Conservation (phyloP, 805 yeast species). For the Lachancea waltii region DNA sequence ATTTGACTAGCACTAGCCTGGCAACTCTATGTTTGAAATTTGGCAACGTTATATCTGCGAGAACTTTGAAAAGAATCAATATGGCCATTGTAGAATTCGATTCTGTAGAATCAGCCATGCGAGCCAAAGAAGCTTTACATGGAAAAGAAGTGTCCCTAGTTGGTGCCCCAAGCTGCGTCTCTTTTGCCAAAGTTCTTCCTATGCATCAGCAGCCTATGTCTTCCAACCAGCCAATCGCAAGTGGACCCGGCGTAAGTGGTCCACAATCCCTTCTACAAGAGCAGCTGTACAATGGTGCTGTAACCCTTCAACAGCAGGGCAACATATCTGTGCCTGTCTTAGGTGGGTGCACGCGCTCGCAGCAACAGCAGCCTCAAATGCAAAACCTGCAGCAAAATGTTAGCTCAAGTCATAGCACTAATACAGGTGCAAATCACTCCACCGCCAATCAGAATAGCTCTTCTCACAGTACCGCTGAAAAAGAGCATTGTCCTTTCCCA, state of each 20-base stretch:
- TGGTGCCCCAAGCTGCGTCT: constrained; percentile 68
- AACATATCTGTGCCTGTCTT: constrained; percentile 28
- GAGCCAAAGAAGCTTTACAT: constrained; percentile 68
- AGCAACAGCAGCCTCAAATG: constrained; percentile 7
- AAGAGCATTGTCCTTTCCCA: constrained; percentile 33
- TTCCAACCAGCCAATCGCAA: constrained; percentile 8
- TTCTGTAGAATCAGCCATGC: constrained; percentile 66
- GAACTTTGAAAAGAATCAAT: constrained; percentile 46
- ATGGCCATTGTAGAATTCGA: constrained; percentile 68
- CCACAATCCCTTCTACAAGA: constrained; percentile 30
- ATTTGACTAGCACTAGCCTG: constrained; percentile 40
- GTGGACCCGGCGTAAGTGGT: constrained; percentile 5
- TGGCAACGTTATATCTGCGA: constrained; percentile 55
- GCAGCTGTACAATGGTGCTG: constrained; percentile 30
- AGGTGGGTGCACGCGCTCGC: constrained; percentile 18
- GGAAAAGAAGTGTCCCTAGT: constrained; percentile 73
- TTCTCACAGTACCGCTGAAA: constrained; percentile 19
- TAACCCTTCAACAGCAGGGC: constrained; percentile 31
- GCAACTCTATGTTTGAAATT: constrained; percentile 54
- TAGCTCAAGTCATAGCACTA: too few relatives aligned
- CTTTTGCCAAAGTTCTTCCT: constrained; percentile 70
- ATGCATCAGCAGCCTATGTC: constrained; percentile 28
- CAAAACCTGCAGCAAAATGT: constrained; percentile 7
- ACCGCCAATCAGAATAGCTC: constrained; percentile 13
- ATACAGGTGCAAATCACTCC: too few relatives aligned